phyloP scores from a whole-genome alignment of 2,329 filamentous ascomycete genomes.

The Teratosphaeria pseudoeucalypti region DNA sequence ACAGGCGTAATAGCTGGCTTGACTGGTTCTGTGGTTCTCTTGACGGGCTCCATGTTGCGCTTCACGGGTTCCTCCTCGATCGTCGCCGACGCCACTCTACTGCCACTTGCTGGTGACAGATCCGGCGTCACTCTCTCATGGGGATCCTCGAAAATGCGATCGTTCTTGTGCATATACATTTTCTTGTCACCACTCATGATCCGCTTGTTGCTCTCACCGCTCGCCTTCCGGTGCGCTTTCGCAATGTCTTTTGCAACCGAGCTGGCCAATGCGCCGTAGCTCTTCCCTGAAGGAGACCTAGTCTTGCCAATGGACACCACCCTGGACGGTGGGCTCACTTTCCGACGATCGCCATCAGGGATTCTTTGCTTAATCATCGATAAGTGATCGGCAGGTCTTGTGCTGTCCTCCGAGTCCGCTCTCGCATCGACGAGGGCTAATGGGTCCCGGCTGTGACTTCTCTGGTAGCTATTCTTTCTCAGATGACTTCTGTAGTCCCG shows the following conservation, averaged over 20 bases:
- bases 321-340: slow-evolving; percentile 12
- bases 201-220: slow-evolving; percentile 51
- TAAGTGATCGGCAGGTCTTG: slow-evolving; percentile 2
- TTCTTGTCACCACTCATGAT: slow-evolving; percentile 60
- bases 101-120: neutral
- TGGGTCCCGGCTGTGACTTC: slow-evolving; percentile 31
- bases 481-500: slow-evolving; percentile 54
- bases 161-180: slow-evolving; percentile 58
- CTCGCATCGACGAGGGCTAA: neutral
- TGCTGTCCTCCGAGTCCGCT: slow-evolving; percentile 3
- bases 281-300: slow-evolving; percentile 21
- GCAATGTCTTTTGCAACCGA: slow-evolving; percentile 25
- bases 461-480: slow-evolving; percentile 60
- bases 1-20: slow-evolving; percentile 19
- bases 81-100: neutral
- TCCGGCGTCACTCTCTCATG: neutral
- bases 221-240: slow-evolving; percentile 38
- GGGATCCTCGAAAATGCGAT: slow-evolving; percentile 81
- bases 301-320: slow-evolving; percentile 4
- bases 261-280: slow-evolving; percentile 26
- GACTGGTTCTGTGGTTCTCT: slow-evolving; percentile 1
- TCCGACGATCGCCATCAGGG: slow-evolving; percentile 8
- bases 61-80: slow-evolving; percentile 2
- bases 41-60: slow-evolving; percentile 17
- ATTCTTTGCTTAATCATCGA: slow-evolving; percentile 6